A percentile compares a stretch with the other conserved stretches of the same genome.
phyloP scores from a whole-genome alignment of 106 monocot genomes.

The Triglochin maritima region DNA sequence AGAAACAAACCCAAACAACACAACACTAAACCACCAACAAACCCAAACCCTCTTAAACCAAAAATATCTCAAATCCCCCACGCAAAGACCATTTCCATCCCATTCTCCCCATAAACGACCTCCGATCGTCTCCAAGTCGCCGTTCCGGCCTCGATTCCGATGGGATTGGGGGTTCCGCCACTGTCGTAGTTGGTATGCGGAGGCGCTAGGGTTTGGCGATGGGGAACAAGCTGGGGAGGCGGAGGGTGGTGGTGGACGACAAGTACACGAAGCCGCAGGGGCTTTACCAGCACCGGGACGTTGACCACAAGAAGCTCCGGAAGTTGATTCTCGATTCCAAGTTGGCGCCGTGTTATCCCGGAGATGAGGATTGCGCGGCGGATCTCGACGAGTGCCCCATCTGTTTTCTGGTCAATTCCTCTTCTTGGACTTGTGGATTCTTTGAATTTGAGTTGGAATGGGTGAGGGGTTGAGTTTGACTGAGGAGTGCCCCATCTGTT shows the following conservation, averaged over 20 bases:
- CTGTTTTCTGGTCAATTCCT: slow-evolving; percentile 62
- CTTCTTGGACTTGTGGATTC: neutral
- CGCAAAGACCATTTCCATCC: too few relatives aligned
- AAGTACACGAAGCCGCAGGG: slow-evolving; percentile 85
- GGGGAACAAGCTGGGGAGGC: slow-evolving; percentile 80
- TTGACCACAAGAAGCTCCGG: slow-evolving; percentile 83
- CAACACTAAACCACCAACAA: too few relatives aligned
- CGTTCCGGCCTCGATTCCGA: neutral
- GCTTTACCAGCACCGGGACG: slow-evolving; percentile 51
- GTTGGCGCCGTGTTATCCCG: slow-evolving; percentile 76
- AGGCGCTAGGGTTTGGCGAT: slow-evolving; percentile 11
- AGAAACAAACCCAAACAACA: too few relatives aligned
- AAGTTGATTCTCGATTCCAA: slow-evolving; percentile 90
- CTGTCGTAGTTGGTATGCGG: neutral
- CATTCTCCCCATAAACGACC: too few relatives aligned
- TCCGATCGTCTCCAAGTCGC: too few relatives aligned
- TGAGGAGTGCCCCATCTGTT: slow-evolving; percentile 67
- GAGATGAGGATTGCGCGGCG: slow-evolving; percentile 40
- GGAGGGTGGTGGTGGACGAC: slow-evolving; percentile 64
- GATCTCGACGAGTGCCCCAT: slow-evolving; percentile 89
- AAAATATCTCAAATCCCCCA: too few relatives aligned
- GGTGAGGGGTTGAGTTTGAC: too few relatives aligned
- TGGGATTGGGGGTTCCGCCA: neutral
- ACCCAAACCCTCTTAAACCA: too few relatives aligned
- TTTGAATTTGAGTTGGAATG: neutral